These are phyloP conservation scores for Arxiozyma bovina DNA, from an alignment of 1,139 yeast species.

Conservation along the genomic window DNA sequence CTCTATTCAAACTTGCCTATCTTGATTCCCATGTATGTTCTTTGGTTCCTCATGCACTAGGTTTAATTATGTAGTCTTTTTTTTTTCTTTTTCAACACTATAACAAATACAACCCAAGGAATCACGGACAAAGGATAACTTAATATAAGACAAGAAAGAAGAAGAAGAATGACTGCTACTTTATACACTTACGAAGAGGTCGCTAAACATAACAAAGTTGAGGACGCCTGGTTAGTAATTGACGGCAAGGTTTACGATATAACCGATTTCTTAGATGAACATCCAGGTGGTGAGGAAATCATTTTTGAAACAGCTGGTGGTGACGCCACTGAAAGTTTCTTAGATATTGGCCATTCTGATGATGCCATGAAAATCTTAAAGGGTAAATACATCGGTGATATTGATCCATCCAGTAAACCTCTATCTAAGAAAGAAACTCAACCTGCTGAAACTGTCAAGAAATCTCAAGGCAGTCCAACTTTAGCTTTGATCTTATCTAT, in stretches of 20 bases:
- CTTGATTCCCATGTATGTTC: neutral
- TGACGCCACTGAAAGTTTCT: conserved; percentile 91
- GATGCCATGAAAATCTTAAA: conserved; percentile 78
- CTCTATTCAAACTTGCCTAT: neutral
- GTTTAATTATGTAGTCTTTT: too few relatives aligned
- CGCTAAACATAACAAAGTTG: conserved; percentile 63
- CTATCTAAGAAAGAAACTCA: conserved; percentile 2
- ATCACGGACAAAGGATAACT: too few relatives aligned
- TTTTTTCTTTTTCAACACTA: too few relatives aligned
- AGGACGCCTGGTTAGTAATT: conserved; percentile 84
- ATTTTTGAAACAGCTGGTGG: conserved; percentile 82
- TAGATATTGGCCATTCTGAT: conserved; percentile 96
- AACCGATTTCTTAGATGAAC: conserved; percentile 81
- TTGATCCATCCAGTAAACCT: conserved; percentile 37
- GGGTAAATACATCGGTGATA: conserved; percentile 60
- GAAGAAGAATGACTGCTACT: conserved; percentile 34
- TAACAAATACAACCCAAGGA: neutral
- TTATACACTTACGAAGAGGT: conserved; percentile 60
- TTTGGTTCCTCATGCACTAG: neutral
- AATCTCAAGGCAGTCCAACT: conserved; percentile 30
- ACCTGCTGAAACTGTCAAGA: conserved; percentile 2
- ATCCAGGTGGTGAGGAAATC: conserved; percentile 99
- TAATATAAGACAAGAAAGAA: conserved; percentile 3
- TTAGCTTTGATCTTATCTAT: conserved; percentile 42
- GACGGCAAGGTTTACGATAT: conserved; percentile 88